Base-by-base conservation (phyloP, 148 eudicot species). In the Rhododendron ovatum region DNA sequence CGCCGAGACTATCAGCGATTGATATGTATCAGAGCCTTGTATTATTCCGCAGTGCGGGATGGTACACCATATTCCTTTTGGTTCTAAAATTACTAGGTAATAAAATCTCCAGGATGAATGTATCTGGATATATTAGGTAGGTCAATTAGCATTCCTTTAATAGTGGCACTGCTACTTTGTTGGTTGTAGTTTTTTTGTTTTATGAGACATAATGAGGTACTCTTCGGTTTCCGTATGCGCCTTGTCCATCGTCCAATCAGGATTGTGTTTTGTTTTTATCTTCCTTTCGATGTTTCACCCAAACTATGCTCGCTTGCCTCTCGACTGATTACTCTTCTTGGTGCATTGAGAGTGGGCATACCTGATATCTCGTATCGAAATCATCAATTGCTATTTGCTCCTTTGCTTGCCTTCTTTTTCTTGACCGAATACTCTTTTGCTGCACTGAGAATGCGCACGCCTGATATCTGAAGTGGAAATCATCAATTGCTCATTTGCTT, bases 1-100 rank as follows among this genome's bases (percentile, higher is more conserved):
- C 10, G 89, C 90, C 41, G 94, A 90, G 84, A 90, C 90, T 61
- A 85, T 87, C 71, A 88, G 93, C 71, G 89, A 88, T 59, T 91
- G 86, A 90, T 47, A 47, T 84, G 67, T 51, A 33, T 45, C 53
- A 26, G 47, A 74, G 7, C 28, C 47, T 57, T 13, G 8, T 67
- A 53, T 75, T 65, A 65, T 78, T 57, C 80, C 63, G 5, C 4
- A 1, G 35, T 43, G 30, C 17, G 80, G 67, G 84, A n/a, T 45
- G 28, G 69, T 43, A 67, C 30, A 10, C 41, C 18, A 47, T 26
- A 24, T 87, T 67, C 76, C 12, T 35, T 41, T 39, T 43, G 81
- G 77, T 45, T 84, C 82, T 71, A 33, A 17, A 81, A 43, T 55
- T 82, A 48, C 63, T 43, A 37, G 82, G 84, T 20, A 86, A 86